phyloP scores from a whole-genome alignment of 108 stramenopile species.

The Parmales sp. region DNA sequence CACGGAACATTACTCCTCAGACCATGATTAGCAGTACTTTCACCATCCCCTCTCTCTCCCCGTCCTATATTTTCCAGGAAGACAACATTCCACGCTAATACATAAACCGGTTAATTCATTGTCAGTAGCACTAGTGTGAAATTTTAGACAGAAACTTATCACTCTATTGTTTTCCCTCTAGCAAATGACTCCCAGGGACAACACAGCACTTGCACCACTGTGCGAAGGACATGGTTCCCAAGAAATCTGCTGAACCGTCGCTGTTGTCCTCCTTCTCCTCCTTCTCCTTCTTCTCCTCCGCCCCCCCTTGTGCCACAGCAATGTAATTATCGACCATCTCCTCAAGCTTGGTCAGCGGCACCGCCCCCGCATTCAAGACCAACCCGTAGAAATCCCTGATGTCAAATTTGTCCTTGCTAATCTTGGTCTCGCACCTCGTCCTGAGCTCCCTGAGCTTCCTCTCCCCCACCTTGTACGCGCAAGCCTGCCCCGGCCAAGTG shows the following conservation, averaged over 20 bases:
- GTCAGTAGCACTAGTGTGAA: no score
- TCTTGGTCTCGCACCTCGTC: conserved; percentile 24
- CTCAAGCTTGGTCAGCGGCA: conserved; percentile 40
- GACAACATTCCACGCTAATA: no score
- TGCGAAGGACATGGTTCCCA: neutral
- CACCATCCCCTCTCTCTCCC: no score
- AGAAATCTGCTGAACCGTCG: neutral
- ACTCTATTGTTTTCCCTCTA: no score
- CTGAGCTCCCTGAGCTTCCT: conserved; percentile 31
- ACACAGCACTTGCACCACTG: conserved; percentile 12
- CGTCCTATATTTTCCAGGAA: no score
- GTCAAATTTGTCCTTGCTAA: conserved; percentile 30
- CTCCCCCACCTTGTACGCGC: conserved; percentile 53
- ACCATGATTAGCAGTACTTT: no score
- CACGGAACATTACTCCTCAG: no score
- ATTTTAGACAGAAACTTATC: no score
- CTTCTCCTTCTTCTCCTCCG: neutral
- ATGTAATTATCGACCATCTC: conserved; percentile 32
- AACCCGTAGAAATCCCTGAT: conserved; percentile 44
- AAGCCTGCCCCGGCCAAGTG: conserved; percentile 55
- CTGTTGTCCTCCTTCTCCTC: neutral
- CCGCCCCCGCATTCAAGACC: conserved; percentile 36
- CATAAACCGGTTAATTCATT: no score
- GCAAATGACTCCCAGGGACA: neutral
- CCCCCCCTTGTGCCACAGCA: neutral